Percentiles rank a stretch among this genome's conserved stretches.
Conservation (phyloP, 2,329 filamentous ascomycete species). For the Pleomassaria siparia region DNA sequence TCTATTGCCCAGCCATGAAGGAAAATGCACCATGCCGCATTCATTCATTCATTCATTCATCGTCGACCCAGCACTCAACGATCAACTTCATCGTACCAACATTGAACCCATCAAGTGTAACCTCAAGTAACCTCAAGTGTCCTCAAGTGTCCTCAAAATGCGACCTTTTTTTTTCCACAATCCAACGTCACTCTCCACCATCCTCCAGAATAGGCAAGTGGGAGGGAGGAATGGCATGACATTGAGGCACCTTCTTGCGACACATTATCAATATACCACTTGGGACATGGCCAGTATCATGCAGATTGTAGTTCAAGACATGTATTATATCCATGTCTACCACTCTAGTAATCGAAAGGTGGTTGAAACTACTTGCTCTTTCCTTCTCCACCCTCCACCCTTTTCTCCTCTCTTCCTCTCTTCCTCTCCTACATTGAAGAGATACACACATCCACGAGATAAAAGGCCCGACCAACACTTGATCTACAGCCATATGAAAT, state of each 20-base stretch:
- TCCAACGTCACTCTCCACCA: conserved; percentile 34
- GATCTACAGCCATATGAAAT: background rate
- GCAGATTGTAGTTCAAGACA: background rate
- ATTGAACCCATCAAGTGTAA: too few relatives aligned
- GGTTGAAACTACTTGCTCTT: background rate
- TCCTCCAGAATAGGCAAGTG: conserved; percentile 48
- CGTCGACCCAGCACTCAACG: too few relatives aligned
- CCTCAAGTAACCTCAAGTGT: too few relatives aligned
- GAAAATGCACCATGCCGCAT: too few relatives aligned
- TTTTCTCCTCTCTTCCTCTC: background rate
- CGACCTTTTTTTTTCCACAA: conserved; percentile 9
- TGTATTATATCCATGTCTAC: background rate
- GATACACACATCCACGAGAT: background rate
- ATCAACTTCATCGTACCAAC: too few relatives aligned
- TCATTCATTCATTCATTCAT: too few relatives aligned
- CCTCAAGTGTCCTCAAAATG: conserved; percentile 11
- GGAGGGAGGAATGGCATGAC: conserved; percentile 40
- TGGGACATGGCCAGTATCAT: too few relatives aligned
- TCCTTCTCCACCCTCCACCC: background rate
- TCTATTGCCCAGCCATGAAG: too few relatives aligned
- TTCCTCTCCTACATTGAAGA: background rate
- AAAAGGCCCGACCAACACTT: background rate
- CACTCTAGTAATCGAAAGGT: background rate
- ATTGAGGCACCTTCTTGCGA: too few relatives aligned
- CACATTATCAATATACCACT: too few relatives aligned